Evolutionary conservation across 2,329 filamentous ascomycete genomes (phyloP).

Genomic region (Microdochium nivale): DNA sequence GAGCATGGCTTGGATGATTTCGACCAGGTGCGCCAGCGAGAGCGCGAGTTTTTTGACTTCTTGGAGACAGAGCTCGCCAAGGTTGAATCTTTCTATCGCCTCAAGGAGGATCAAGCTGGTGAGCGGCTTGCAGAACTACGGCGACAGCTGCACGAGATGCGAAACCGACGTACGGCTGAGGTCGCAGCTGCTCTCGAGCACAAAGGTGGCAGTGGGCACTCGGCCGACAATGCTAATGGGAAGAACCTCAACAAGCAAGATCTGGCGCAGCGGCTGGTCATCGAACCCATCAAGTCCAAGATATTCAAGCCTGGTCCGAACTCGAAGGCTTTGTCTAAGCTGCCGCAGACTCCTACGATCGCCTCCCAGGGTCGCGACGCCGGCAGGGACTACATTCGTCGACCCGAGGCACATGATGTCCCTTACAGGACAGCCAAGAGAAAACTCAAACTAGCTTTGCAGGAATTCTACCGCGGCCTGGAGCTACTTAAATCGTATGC

Average conservation of each 20-base stretch:
- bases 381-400: conserved; percentile 42
- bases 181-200: conserved; percentile 36
- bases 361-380: conserved; percentile 18
- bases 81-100: conserved; percentile 80
- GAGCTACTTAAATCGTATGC: conserved; percentile 91
- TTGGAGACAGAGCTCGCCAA: conserved; percentile 81
- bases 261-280: conserved; percentile 24
- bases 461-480: conserved; percentile 87
- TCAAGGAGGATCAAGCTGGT: conserved; percentile 80
- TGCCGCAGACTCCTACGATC: conserved; percentile 42
- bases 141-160: conserved; percentile 87
- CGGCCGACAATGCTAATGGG: conserved; percentile 14
- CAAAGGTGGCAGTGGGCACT: conserved; percentile 14
- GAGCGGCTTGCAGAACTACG: conserved; percentile 62
- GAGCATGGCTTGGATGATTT: conserved; percentile 35
- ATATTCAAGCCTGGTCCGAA: conserved; percentile 51
- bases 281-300: conserved; percentile 44
- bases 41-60: conserved; percentile 82
- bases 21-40: conserved; percentile 53
- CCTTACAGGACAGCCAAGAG: conserved; percentile 82
- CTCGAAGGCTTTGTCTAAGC: conserved; percentile 47
- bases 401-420: conserved; percentile 49
- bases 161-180: conserved; percentile 71
- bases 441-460: conserved; percentile 82
- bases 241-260: conserved; percentile 14